Base-by-base conservation (phyloP, 768 basidiomycete species). In the Chlorophyllum brunneum region DNA sequence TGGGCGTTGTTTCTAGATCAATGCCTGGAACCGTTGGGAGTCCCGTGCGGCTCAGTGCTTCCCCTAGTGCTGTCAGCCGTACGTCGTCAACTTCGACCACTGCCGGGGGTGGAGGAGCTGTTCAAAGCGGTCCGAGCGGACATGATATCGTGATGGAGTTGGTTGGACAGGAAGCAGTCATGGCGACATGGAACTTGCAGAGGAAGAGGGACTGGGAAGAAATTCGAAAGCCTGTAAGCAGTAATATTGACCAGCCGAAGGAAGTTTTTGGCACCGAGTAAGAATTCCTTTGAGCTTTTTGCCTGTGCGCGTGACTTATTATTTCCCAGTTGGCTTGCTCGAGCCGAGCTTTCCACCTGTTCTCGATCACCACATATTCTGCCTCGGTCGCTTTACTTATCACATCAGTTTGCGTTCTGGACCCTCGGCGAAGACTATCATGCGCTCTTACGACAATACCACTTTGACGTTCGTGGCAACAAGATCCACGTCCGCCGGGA, bases 391-490 rank as follows among this genome's bases (percentile, higher is more conserved):
- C 76, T 97, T 26, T 95, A 95, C 66, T 82, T 91, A 15, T 81
- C 84, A 0, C 88, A 92, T 58, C 91, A 95, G 55, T 91, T 95
- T 63, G 74, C 83, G 9, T 95, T 95, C 72, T 77, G 81, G 59
- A 77, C 82, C 1, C 76, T 92, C 0, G 81, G 82, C 10, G 82
- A 86, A 56, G 85, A 92, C 58, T 90, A 92, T 61, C 84, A 91
- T 51, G 85, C 88, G 0, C 79, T 88, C n/a, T 79, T 86, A 31
- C 81, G 82, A 29, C 75, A 77, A 3, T 80, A 79, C 55, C 79
- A 81, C 48, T 73, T 88, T 40, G 81, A 83, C 51, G 71, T 85
- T 29, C 65, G 71, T 1, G 81, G 78, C 1, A 43, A 61, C 31
- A 82, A 79, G 74, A 78, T 93, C 49, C 80, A 85, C 11, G 90